Conservation (phyloP, 1,139 yeast genomes). For the Saccharomyces hybrid region DNA sequence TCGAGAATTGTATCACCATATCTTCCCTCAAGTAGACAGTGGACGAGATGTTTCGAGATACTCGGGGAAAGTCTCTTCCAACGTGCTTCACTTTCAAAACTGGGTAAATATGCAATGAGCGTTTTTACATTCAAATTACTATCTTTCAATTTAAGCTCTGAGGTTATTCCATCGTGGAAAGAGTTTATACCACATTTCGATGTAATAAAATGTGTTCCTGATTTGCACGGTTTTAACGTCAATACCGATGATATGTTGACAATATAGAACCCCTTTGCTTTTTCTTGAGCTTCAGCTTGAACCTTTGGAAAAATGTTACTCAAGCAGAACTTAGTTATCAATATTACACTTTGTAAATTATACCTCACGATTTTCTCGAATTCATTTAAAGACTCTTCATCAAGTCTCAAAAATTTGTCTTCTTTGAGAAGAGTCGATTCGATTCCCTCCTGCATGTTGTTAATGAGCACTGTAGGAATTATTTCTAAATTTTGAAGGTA, state of each 20-base stretch:
- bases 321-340: slow-evolving; percentile 19
- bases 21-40: slow-evolving; percentile 1
- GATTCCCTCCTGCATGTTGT: slow-evolving; percentile 19
- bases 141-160: slow-evolving; percentile 11
- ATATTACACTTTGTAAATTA: slow-evolving; percentile 21
- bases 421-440: slow-evolving; percentile 4
- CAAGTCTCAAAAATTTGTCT: not conserved
- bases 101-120: slow-evolving; percentile 12
- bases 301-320: slow-evolving; percentile 12
- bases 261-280: slow-evolving; percentile 10
- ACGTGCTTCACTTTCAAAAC: slow-evolving; percentile 3
- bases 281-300: not conserved
- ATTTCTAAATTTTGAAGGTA: slow-evolving; percentile 5
- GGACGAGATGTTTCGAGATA: slow-evolving; percentile 5
- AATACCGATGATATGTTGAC: slow-evolving; percentile 13
- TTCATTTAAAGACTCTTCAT: slow-evolving; percentile 7
- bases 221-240: slow-evolving; percentile 9
- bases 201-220: slow-evolving; percentile 12
- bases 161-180: slow-evolving; percentile 23
- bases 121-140: slow-evolving; percentile 9
- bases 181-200: slow-evolving; percentile 23
- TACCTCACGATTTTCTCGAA: slow-evolving; percentile 10
- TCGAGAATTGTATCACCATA: slow-evolving; percentile 5
- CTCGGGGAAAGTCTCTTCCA: slow-evolving; percentile 5
- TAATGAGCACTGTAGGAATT: slow-evolving; percentile 15